phyloP scores from a whole-genome alignment of 441 rosid species.

The Manihot esculenta region DNA sequence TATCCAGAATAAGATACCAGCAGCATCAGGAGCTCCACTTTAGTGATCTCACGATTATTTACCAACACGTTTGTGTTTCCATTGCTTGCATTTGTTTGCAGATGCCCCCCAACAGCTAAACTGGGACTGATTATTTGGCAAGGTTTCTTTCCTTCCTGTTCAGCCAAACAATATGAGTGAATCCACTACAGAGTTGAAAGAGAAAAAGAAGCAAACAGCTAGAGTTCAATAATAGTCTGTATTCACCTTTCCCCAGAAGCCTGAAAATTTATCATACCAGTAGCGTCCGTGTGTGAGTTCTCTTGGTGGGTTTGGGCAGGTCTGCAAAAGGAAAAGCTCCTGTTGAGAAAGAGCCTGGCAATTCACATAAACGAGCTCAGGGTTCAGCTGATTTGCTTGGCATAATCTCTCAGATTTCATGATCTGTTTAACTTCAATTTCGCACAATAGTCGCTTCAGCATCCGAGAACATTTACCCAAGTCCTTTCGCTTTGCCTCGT shows the following conservation, averaged over 20 bases:
- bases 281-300: constrained; percentile 76
- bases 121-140: constrained; percentile 70
- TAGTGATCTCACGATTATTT: constrained; percentile 78
- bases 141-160: constrained; percentile 89
- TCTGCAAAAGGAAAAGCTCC: constrained; percentile 61
- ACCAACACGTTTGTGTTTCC: constrained; percentile 76
- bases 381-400: constrained; percentile 77
- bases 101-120: constrained; percentile 57
- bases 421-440: constrained; percentile 58
- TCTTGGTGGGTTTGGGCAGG: constrained; percentile 71
- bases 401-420: constrained; percentile 77
- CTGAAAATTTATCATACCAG: constrained; percentile 95
- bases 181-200: too few species aligned
- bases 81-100: constrained; percentile 62
- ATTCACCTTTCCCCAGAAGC: constrained; percentile 98
- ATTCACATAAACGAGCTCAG: constrained; percentile 74
- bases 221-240: neutral
- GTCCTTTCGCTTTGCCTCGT: constrained; percentile 60
- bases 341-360: constrained; percentile 47
- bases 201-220: neutral
- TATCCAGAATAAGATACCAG: constrained; percentile 47
- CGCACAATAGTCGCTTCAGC: constrained; percentile 67
- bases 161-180: constrained; percentile 30
- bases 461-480: constrained; percentile 75
- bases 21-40: constrained; percentile 68